These are phyloP conservation scores for Auriscalpium vulgare DNA, from an alignment of 768 basidiomycete genomes.

Conservation along the genomic window DNA sequence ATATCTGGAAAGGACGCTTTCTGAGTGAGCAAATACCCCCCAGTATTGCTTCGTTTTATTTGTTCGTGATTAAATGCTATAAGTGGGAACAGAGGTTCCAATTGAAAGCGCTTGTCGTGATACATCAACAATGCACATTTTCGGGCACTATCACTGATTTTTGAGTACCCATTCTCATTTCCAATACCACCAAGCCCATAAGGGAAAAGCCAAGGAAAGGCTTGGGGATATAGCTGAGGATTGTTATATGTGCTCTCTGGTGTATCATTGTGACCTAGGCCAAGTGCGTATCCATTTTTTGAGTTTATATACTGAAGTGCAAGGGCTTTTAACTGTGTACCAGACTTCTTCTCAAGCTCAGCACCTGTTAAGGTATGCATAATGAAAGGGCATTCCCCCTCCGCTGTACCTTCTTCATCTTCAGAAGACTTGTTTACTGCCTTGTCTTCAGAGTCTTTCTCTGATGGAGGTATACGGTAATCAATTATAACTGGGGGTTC, in stretches of 20 bases:
- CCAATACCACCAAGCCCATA: slow-evolving; percentile 12
- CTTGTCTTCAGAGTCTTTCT: neutral
- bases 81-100: slow-evolving; percentile 10
- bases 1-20: slow-evolving; percentile 5
- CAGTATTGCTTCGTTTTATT: slow-evolving; percentile 7
- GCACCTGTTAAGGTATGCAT: slow-evolving; percentile 5
- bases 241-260: slow-evolving; percentile 10
- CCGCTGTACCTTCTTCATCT: neutral
- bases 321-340: neutral
- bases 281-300: neutral
- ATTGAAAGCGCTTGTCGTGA: slow-evolving; percentile 16
- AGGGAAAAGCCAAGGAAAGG: slow-evolving; percentile 15
- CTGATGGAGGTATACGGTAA: neutral
- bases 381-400: slow-evolving; percentile 1
- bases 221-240: slow-evolving; percentile 8
- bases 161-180: neutral
- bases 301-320: slow-evolving; percentile 4
- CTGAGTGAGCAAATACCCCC: slow-evolving; percentile 8
- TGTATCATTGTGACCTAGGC: neutral
- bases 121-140: slow-evolving; percentile 10
- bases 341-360: too few species aligned
- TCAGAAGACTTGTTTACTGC: too few species aligned
- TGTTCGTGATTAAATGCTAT: slow-evolving; percentile 19
- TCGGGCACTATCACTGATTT: neutral
- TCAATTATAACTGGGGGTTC: slow-evolving; percentile 1